Evolutionary conservation across 768 basidiomycete genomes (phyloP).

Genomic region (Wakefieldia striispora): DNA sequence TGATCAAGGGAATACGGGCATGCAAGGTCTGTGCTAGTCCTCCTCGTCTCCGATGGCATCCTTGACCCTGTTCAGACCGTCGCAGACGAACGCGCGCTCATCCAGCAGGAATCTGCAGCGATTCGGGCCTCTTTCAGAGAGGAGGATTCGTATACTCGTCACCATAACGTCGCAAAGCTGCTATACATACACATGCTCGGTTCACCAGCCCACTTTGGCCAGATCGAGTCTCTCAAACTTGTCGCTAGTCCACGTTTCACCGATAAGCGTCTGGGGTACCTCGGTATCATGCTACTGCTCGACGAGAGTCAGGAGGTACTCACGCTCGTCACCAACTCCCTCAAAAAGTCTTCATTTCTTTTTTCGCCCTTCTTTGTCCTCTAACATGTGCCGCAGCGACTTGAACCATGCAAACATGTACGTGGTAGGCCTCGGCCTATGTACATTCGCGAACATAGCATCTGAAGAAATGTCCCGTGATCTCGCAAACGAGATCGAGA

Average conservation of each 20-base stretch:
- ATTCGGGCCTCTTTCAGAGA: conserved; percentile 97
- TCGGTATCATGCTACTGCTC: conserved; percentile 95
- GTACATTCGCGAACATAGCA: conserved; percentile 98
- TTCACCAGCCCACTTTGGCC: conserved; percentile 97
- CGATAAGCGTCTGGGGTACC: conserved; percentile 94
- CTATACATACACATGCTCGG: conserved; percentile 99
- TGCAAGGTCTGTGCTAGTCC: conserved; percentile 70
- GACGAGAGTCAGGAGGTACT: conserved; percentile 98
- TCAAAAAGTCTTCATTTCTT: conserved; percentile 76
- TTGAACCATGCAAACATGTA: conserved; percentile 99
- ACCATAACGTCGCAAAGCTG: conserved; percentile 97
- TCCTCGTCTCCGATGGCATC: conserved; percentile 11
- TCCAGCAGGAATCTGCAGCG: conserved; percentile 96
- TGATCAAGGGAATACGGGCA: conserved; percentile 97
- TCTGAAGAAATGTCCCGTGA: conserved; percentile 99
- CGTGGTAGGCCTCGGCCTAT: conserved; percentile 93
- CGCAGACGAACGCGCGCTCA: conserved; percentile 95
- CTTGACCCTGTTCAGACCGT: conserved; percentile 65
- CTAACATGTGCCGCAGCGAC: conserved; percentile 56
- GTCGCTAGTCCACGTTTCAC: conserved; percentile 94
- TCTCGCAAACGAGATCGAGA: conserved; percentile 96
- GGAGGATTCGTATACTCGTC: conserved; percentile 91
- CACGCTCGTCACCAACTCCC: conserved; percentile 94
- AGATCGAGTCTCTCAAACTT: conserved; percentile 95
- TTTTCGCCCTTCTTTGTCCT: neutral